Evolutionary conservation across 1,284 basidiomycete species (phyloP).

Genomic region (Abortiporus biennis): DNA sequence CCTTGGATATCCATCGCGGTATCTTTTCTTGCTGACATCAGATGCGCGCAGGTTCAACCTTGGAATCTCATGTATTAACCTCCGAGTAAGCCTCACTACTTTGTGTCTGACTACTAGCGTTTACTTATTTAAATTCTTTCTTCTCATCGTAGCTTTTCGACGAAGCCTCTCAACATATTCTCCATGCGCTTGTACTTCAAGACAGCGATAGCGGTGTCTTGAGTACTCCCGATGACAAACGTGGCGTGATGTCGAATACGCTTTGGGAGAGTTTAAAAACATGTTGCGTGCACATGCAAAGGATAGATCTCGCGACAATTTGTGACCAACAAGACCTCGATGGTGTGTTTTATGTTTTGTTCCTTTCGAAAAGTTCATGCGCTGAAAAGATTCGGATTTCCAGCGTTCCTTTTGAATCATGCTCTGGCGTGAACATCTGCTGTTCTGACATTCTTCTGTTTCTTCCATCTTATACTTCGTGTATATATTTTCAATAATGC

Average conservation of each 20-base stretch:
- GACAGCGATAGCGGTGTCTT: conserved; percentile 65
- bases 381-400: no score
- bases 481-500: no score
- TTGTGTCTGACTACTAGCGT: background rate
- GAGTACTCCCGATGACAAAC: conserved; percentile 40
- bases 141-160: conserved; percentile 54
- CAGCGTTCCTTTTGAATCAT: no score
- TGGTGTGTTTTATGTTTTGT: no score
- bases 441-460: no score
- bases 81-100: conserved; percentile 49
- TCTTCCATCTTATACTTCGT: no score
- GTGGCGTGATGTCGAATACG: conserved; percentile 69
- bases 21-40: background rate
- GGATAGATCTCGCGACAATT: conserved; percentile 65
- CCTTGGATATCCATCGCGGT: background rate
- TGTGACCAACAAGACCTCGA: conserved; percentile 71
- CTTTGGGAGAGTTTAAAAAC: conserved; percentile 85
- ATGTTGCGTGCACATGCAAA: conserved; percentile 71
- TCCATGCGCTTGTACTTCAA: conserved; percentile 83
- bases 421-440: no score
- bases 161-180: conserved; percentile 79
- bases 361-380: no score
- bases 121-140: background rate
- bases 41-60: conserved; percentile 70
- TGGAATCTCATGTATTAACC: conserved; percentile 86